Base-by-base conservation (phyloP, 345 rosid genomes). In the Firmiana major region DNA sequence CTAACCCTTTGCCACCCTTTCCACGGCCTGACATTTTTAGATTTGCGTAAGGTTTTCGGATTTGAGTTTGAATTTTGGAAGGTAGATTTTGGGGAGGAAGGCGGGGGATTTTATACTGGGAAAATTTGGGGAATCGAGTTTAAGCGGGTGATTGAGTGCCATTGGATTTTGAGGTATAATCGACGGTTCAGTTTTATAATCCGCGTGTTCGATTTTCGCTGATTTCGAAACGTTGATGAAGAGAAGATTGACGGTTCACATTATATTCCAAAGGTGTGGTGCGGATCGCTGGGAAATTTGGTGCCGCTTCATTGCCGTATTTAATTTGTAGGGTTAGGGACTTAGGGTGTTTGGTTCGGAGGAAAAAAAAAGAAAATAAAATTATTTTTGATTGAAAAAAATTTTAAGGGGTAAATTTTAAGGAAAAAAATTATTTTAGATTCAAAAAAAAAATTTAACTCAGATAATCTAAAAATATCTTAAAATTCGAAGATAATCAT, bases 1-100 rank as follows among this genome's bases (percentile, higher is more conserved):
- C 87, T 55, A 81, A 71, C 71, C 87, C 87, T 49, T 84, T 84
- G 63, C 87, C 85, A 70, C 87, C 87, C 72, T 84, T 84, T 31
- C 85, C 87, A 45, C 85, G 55, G 15, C 87, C 85, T 0, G 87
- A 84, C 85, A 81, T 85, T 65, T 46, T 72, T 22, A n/a, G 22
- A n/a, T 4, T 54, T 36, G 43, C 26, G 1, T 2, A 21, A 3
- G 46, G 0, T 51, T 49, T 19, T 13, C 1, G 53, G 3, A 59
- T 19, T 64, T 1, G n/a, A 64, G 24, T 64, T 16, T 36, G 11
- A 7, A 34, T 3, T 3, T 36, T 36, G 40, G 5, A 31, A 31
- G n/a, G 11, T 16, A 46, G 0, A 8, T 21, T 31, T 28, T 26
- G 13, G 11, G 22, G 24, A 7, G 45, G 2, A 13, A 63, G 21